Evolutionary conservation across 2,329 filamentous ascomycete genomes (phyloP).

Genomic region (Cadophora sp.): DNA sequence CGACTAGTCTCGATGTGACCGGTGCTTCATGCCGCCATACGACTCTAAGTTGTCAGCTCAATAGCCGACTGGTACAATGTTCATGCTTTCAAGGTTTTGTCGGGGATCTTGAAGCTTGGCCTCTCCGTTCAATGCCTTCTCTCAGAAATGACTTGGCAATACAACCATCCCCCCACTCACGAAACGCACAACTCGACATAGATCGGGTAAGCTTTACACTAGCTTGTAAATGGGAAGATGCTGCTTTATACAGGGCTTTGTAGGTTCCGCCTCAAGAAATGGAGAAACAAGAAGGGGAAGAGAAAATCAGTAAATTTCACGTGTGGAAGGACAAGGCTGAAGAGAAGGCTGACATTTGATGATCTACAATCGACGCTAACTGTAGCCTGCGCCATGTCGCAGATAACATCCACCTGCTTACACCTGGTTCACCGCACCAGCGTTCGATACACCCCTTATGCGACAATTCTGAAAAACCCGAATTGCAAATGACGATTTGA

Average conservation of each 20-base stretch:
- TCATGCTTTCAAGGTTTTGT: neutral
- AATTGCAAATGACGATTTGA: neutral
- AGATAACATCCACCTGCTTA: conserved; percentile 5
- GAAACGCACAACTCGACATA: neutral
- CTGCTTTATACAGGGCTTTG: neutral
- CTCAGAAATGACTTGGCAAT: neutral
- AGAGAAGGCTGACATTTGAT: neutral
- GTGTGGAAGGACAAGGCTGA: neutral
- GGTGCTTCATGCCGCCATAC: neutral
- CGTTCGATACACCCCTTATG: neutral
- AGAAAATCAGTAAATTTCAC: neutral
- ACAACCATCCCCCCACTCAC: neutral
- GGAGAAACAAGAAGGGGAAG: neutral
- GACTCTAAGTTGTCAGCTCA: neutral
- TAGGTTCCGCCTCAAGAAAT: neutral
- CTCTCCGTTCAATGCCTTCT: conserved; percentile 12
- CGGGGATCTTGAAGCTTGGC: conserved; percentile 9
- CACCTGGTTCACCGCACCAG: neutral
- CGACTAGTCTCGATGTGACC: neutral
- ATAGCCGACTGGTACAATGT: conserved; percentile 2
- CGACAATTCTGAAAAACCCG: neutral
- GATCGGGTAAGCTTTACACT: neutral
- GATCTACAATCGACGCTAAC: neutral
- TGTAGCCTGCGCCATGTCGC: neutral
- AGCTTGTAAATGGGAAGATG: neutral